These are phyloP conservation scores for Citrullus amarus DNA, from an alignment of 306 rosid species.

Conservation along the genomic window DNA sequence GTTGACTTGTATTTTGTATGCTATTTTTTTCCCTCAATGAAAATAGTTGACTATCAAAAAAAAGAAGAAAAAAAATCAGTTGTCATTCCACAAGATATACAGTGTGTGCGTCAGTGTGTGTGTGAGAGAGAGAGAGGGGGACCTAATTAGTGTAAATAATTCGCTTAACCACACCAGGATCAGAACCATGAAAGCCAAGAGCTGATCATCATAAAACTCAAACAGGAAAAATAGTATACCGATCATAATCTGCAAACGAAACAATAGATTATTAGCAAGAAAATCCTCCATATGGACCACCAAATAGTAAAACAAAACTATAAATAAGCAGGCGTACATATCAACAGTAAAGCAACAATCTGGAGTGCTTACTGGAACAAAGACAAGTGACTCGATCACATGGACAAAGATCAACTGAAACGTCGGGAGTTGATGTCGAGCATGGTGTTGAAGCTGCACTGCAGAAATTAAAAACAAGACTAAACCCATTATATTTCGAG, in stretches of 20 bases:
- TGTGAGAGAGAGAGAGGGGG: constrained; percentile 19
- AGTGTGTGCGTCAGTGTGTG: neutral
- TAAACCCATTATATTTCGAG: constrained; percentile 1
- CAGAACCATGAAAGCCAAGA: constrained; percentile 90
- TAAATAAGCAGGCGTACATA: neutral
- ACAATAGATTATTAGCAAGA: neutral
- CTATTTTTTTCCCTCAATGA: too few relatives aligned
- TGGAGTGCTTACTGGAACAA: constrained; percentile 73
- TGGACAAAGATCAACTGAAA: constrained; percentile 96
- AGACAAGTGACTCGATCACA: constrained; percentile 93
- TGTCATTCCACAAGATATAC: neutral
- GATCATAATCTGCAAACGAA: constrained; percentile 82
- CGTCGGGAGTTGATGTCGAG: constrained; percentile 92
- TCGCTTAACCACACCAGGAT: constrained; percentile 98
- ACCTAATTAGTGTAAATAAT: constrained; percentile 89
- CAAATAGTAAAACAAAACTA: neutral
- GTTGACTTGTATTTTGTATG: too few relatives aligned
- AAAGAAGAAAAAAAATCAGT: neutral
- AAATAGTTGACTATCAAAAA: too few relatives aligned
- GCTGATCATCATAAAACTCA: constrained; percentile 92
- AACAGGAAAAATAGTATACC: constrained; percentile 93
- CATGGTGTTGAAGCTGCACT: constrained; percentile 99
- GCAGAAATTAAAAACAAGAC: constrained; percentile 24
- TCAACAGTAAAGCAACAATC: neutral
- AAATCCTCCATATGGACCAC: neutral